These are phyloP conservation scores for Ceratocystis harringtonii DNA, from an alignment of 2,329 filamentous ascomycete species.

Conservation along the genomic window DNA sequence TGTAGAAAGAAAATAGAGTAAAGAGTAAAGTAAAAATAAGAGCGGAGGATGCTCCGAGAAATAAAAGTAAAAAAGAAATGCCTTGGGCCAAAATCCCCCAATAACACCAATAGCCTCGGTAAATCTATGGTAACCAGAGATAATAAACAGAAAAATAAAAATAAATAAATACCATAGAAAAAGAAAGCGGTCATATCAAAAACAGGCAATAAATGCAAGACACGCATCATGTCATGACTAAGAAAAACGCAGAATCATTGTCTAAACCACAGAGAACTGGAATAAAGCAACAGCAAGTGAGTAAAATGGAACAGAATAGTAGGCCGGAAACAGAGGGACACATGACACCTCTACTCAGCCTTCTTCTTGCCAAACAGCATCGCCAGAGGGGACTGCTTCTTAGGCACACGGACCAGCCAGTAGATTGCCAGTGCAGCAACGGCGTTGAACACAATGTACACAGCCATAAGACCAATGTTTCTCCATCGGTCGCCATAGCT, in stretches of 20 bases:
- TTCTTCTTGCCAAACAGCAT: slow-evolving; percentile 24
- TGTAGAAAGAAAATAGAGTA: slow-evolving; percentile 6
- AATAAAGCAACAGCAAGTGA: background rate
- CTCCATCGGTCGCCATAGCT: slow-evolving; percentile 48
- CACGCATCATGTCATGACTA: background rate
- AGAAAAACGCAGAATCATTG: background rate
- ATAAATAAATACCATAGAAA: slow-evolving; percentile 1
- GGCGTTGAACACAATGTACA: slow-evolving; percentile 45
- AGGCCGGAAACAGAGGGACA: background rate
- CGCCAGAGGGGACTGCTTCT: slow-evolving; percentile 22
- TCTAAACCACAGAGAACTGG: background rate
- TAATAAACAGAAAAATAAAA: slow-evolving; percentile 7
- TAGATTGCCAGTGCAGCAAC: slow-evolving; percentile 40
- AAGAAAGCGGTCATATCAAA: slow-evolving; percentile 9
- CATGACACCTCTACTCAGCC: slow-evolving; percentile 20
- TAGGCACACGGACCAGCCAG: slow-evolving; percentile 37
- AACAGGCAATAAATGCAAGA: background rate
- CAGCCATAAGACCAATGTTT: slow-evolving; percentile 50
- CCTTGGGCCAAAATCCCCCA: background rate
- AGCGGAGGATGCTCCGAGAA: background rate
- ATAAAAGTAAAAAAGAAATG: background rate
- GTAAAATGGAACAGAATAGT: background rate
- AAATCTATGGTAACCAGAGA: slow-evolving; percentile 2
- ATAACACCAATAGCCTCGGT: slow-evolving; percentile 4
- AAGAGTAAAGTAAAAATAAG: background rate